Base-by-base conservation (phyloP, 805 yeast species). In the Candida silvatica region DNA sequence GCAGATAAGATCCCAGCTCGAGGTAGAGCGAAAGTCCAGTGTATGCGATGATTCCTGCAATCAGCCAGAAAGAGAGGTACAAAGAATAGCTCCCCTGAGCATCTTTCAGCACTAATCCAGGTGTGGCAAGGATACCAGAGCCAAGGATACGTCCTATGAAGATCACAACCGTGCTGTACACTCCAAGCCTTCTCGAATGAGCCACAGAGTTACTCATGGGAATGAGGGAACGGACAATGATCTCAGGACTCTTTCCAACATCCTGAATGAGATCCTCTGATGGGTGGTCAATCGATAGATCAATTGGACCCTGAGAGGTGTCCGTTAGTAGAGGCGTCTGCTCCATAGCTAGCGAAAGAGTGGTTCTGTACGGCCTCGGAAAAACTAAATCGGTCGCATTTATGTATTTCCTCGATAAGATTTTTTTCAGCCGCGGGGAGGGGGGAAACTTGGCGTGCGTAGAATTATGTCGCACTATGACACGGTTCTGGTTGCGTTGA, bases 41-140 rank as follows among this genome's bases (percentile, higher is more conserved):
- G 54, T 77, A 75, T 8, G 87, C 74, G 38, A 78, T 61, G 4
- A 68, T 32, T 1, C 79, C 79, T 4, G 85, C 77, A 8, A 77
- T 48, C 3, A 66, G 20, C 92, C 92, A 82, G 1, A 81, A 69
- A 0, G 61, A 39, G 31, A 80, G 68, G 50, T 79, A 82, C 23
- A 79, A 46, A 16, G 66, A 56, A 2, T 78, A 73, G 7, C 81
- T 77, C 11, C 84, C 78, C 18, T 88, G 88, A 45, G 75, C 72
- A 43, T 78, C 80, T 30, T 66, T 67, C 47, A 72, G 78, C 20
- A 81, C 71, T 18, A 78, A 71, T 15, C 82, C 69, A 0, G 88
- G 80, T 1, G 78, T 72, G 6, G 87, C 79, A 59, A 81, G 78
- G 6, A 82, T 80, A 0, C 92, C 92, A 0, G 87, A 77, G 0